Conservation (phyloP, 2,329 filamentous ascomycete species). For the Arthrobotrys musiformis region DNA sequence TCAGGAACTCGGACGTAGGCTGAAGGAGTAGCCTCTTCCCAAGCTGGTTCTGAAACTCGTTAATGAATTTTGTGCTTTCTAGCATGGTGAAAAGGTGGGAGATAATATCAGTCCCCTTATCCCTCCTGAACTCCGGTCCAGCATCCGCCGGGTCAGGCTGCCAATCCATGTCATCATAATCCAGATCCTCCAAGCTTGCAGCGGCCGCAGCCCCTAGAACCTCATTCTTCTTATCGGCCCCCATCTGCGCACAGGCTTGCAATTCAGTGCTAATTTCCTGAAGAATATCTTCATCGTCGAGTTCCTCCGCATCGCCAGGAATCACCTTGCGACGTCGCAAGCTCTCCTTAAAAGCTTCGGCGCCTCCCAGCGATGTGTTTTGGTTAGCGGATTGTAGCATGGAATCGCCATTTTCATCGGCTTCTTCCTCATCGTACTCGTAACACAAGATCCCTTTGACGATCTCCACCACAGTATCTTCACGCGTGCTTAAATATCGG, state of each 20-base stretch:
- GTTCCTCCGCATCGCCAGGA: slow-evolving; percentile 24
- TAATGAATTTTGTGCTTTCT: slow-evolving; percentile 85
- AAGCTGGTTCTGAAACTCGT: slow-evolving; percentile 91
- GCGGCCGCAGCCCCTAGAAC: slow-evolving; percentile 62
- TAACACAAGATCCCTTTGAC: slow-evolving; percentile 71
- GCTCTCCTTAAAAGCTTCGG: slow-evolving; percentile 24
- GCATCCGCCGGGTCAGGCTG: slow-evolving; percentile 92
- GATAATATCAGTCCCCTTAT: slow-evolving; percentile 89
- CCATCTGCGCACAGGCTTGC: slow-evolving; percentile 59
- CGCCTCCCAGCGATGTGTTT: not conserved
- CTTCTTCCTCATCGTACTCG: slow-evolving; percentile 51
- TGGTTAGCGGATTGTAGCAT: not conserved
- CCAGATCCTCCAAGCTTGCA: slow-evolving; percentile 71
- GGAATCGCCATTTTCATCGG: slow-evolving; percentile 7
- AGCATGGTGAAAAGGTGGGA: slow-evolving; percentile 88
- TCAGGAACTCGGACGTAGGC: slow-evolving; percentile 76
- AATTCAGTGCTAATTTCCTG: slow-evolving; percentile 50
- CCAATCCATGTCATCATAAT: slow-evolving; percentile 95
- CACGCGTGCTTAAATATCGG: slow-evolving; percentile 72
- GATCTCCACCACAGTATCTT: slow-evolving; percentile 74
- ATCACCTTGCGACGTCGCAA: slow-evolving; percentile 38
- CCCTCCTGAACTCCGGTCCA: slow-evolving; percentile 88
- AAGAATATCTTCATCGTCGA: slow-evolving; percentile 48
- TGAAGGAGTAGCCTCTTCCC: slow-evolving; percentile 78
- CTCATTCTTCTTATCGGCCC: slow-evolving; percentile 63